Conservation (phyloP, 2,329 filamentous ascomycete species). For the Aspergillus ibericus region DNA sequence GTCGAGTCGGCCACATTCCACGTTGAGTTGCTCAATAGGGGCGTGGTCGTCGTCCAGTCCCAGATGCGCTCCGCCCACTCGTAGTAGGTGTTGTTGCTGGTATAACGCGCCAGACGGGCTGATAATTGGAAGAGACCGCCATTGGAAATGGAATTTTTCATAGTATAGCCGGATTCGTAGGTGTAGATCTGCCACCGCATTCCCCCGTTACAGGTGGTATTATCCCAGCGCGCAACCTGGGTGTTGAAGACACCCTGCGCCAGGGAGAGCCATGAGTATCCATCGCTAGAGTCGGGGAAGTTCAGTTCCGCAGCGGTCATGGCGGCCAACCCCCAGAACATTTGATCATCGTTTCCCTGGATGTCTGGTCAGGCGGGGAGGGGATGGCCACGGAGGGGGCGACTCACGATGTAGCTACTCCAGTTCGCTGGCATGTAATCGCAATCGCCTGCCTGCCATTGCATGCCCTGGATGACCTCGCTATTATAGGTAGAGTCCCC, state of each 20-base stretch:
- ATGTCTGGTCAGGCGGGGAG: constrained; percentile 11
- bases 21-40: constrained; percentile 48
- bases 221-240: constrained; percentile 71
- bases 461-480: constrained; percentile 37
- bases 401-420: constrained; percentile 18
- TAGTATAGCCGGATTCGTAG: constrained; percentile 35
- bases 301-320: constrained; percentile 56
- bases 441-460: constrained; percentile 40
- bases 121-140: constrained; percentile 36
- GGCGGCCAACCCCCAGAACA: constrained; percentile 58
- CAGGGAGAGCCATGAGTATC: constrained; percentile 75
- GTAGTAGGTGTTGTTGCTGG: constrained; percentile 30
- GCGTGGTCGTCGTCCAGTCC: constrained; percentile 55
- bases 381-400: neutral
- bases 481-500: constrained; percentile 43
- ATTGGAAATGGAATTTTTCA: constrained; percentile 38
- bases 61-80: constrained; percentile 71
- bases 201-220: constrained; percentile 66
- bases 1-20: constrained; percentile 60
- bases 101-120: constrained; percentile 33
- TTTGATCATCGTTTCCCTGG: constrained; percentile 59
- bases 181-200: constrained; percentile 47
- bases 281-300: constrained; percentile 44
- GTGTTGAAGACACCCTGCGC: constrained; percentile 79
- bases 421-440: constrained; percentile 46